These are phyloP conservation scores for Mangifera indica DNA, from an alignment of 345 rosid species.

Conservation along the genomic window DNA sequence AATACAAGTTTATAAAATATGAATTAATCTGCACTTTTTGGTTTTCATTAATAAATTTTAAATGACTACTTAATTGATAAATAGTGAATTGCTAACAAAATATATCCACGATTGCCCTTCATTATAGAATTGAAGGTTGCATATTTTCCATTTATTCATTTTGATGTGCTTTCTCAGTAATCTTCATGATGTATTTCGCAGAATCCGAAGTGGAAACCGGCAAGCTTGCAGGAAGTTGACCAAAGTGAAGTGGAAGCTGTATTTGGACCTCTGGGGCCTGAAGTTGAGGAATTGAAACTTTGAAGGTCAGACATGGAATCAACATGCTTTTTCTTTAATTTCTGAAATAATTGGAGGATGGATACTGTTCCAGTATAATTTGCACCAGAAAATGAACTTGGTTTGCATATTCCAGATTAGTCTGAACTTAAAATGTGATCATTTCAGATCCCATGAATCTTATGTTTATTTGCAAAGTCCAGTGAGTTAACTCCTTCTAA, in stretches of 20 bases:
- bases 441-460: not conserved
- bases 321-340: not conserved
- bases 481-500: too few species aligned
- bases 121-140: not conserved
- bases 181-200: slow-evolving; percentile 33
- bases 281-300: slow-evolving; percentile 51
- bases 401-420: not conserved
- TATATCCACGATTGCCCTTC: not conserved
- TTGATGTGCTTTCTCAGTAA: not conserved
- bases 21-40: not conserved
- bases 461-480: not conserved
- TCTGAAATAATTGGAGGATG: too few species aligned
- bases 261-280: slow-evolving; percentile 57
- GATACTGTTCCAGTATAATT: not conserved
- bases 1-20: not conserved
- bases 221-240: slow-evolving; percentile 63
- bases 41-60: not conserved
- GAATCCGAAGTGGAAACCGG: slow-evolving; percentile 87
- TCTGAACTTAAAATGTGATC: not conserved
- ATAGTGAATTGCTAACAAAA: not conserved
- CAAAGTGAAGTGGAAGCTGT: slow-evolving; percentile 61
- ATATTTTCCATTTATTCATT: not conserved
- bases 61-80: too few species aligned
- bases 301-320: slow-evolving; percentile 22
- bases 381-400: not conserved